Evolutionary conservation across 116 monocot species (phyloP), one percentile per base, ranked within the genome.

Genomic region (Cymodocea nodosa): DNA sequence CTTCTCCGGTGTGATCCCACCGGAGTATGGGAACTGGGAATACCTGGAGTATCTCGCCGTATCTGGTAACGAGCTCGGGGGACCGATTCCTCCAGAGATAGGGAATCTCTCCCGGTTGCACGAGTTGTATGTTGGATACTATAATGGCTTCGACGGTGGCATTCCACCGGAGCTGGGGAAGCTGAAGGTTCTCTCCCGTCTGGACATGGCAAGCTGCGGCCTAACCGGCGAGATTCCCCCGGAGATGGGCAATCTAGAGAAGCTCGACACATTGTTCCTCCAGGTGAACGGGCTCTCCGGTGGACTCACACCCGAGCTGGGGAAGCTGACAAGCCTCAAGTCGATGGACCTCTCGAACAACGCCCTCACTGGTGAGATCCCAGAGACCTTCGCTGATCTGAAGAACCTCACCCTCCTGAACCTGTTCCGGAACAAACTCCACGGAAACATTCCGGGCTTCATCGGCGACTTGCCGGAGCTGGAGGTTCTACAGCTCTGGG

Each of bases 401-500:
- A 73, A 74, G 63, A 89, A 89, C 54, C 64, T 93, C n/a, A 93
- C 89, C 0, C 72, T 85, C 11, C 37, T 89, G 62, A 84, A 89
- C 62, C 79, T 94, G 6, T 89, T 86, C 68, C 70, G 89, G 4
- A 89, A 94, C 70, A 83, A 70, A 56, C 83, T 93, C 63, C 60
- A 73, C 61, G 93, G 89, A 1, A 61, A 73, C 39, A 84, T 89
- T 64, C 93, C 89, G 2, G 77, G 68, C 40, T 89, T 86, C 62
- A 51, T 93, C 65, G 89, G 86, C 22, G 82, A 82, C n/a, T 68
- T 93, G 15, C 76, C 82, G 37, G 66, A 66, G 48, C 73, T 93
- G 52, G 86, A 93, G 64, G 93, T 93, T 58, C 81, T 93, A 9
- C 89, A 93, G 63, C 80, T 93, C 4, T 93, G 89, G 93, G 89